Conservation (phyloP, 1,284 basidiomycete species). For the Stygiomarasmius scandens region DNA sequence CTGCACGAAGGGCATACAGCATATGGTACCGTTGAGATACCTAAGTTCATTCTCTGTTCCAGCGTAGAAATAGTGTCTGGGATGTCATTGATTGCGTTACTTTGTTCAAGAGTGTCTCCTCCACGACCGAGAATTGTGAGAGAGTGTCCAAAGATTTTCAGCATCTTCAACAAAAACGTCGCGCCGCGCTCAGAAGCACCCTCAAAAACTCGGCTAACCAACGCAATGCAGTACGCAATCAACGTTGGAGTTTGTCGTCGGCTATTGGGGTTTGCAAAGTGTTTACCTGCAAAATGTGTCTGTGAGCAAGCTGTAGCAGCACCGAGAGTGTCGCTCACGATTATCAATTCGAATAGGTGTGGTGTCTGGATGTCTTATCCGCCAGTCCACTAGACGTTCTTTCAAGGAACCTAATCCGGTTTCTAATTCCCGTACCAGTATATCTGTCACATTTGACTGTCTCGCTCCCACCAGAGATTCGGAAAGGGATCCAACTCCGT, state of each 20-base stretch:
- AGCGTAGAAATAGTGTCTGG: not conserved
- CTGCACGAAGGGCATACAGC: conserved; percentile 2
- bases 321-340: not conserved
- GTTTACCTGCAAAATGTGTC: not conserved
- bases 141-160: conserved; percentile 1
- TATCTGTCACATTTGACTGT: not conserved
- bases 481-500: too few relatives aligned
- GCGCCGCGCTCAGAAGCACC: not conserved
- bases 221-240: not conserved
- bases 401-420: not conserved
- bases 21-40: not conserved
- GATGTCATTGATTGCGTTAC: not conserved
- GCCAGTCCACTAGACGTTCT: not conserved
- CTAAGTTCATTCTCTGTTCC: not conserved
- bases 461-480: not conserved
- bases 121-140: not conserved
- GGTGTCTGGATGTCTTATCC: not conserved
- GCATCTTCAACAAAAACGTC: not conserved
- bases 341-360: conserved; percentile 6
- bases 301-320: not conserved
- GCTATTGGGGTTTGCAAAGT: not conserved
- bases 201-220: not conserved
- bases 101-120: not conserved
- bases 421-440: not conserved
- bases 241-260: not conserved